Percentiles rank a stretch among this genome's conserved stretches.
Evolutionary conservation across 1,284 basidiomycete genomes (phyloP).

Genomic region (Cystobasidiaceae sp.): DNA sequence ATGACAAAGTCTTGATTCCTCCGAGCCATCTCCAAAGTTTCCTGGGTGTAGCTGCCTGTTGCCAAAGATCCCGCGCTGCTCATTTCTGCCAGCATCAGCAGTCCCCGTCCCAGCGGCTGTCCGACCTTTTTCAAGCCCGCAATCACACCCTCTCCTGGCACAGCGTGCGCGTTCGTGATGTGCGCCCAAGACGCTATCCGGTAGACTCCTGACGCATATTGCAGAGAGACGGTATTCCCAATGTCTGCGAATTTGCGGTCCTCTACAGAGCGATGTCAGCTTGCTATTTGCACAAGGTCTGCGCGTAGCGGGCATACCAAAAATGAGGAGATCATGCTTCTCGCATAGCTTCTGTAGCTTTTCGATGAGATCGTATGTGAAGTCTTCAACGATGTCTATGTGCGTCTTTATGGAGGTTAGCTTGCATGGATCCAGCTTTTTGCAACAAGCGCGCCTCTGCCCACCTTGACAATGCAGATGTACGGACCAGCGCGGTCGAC

Average conservation of each 20-base stretch:
- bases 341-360: constrained; percentile 65
- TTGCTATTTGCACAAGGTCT: too few species aligned
- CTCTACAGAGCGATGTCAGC: constrained; percentile 47
- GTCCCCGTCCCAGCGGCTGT: constrained; percentile 72
- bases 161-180: constrained; percentile 90
- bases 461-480: constrained; percentile 89
- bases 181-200: constrained; percentile 94
- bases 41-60: constrained; percentile 74
- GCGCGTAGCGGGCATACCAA: constrained; percentile 51
- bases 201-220: constrained; percentile 90
- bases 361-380: constrained; percentile 67
- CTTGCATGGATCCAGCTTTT: not conserved
- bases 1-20: constrained; percentile 78
- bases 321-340: constrained; percentile 91
- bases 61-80: constrained; percentile 83
- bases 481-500: constrained; percentile 82
- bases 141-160: constrained; percentile 87
- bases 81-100: constrained; percentile 95
- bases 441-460: constrained; percentile 29
- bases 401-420: constrained; percentile 89
- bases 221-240: constrained; percentile 91
- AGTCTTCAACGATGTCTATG: constrained; percentile 92
- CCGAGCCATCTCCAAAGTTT: constrained; percentile 80
- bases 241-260: constrained; percentile 99
- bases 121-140: constrained; percentile 82